Base-by-base conservation (phyloP, 306 rosid species). In the Rubus idaeus region DNA sequence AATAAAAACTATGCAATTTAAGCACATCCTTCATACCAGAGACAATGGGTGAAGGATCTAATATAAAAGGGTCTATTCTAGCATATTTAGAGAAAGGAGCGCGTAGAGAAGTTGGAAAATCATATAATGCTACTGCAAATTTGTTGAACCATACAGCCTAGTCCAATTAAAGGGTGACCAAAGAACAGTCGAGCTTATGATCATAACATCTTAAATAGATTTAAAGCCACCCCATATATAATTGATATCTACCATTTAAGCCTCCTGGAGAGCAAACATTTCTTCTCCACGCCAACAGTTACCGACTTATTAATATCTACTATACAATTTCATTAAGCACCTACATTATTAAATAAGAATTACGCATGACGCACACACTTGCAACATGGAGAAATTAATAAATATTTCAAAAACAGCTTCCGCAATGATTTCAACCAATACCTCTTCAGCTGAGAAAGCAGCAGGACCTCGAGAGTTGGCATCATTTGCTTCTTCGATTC, bases 401-500 rank as follows among this genome's bases (percentile, higher is more conserved):
- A 62, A 46, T 4, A 9, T 46, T 71, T 46, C 45, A 44, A 16
- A 13, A 72, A 60, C 18, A 67, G 10, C 20, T 40, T 42, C 45
- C 11, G 51, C 72, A 60, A 64, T 74, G 53, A 50, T 73, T 77
- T 57, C 56, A 69, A 66, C 72, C 70, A 86, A 66, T 74, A 95
- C 99, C 89, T 92, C 97, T 46, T 95, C 94, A 40, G 83, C 82
- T 18, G 92, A 81, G 85, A 87, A 90, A 67, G 88, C 86, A 56
- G 90, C 78, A 0, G 94, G 91, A 73, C 97, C 95, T 14, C 91
- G 86, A 73, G 97, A 82, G 73, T 87, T 87, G 83, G 87, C 90
- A 67, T 89, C 97, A 77, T 80, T 92, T 80, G 84, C 83, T 73
- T 91, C 92, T 80, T 95, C 99, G 47, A 92, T 92, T 74, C 99